Conservation (phyloP, 257 asterid species). For the Ocimum tenuiflorum region DNA sequence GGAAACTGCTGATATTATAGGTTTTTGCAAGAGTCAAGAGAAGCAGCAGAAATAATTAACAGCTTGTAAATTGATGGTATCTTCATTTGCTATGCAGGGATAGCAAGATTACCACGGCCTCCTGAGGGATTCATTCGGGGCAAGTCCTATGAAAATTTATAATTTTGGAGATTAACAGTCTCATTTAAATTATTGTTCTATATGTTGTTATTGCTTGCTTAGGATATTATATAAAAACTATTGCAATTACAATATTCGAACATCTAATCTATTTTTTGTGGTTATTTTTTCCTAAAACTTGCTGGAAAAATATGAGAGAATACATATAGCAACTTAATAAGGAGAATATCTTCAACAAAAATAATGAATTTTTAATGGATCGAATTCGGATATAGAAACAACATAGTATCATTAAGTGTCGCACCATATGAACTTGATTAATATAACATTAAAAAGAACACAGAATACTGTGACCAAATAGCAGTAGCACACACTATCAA, state of each 20-base stretch:
- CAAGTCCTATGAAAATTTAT: constrained; percentile 18
- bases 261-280: neutral
- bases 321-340: no score
- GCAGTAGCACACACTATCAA: no score
- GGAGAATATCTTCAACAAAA: no score
- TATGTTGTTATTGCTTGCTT: neutral
- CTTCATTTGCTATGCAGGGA: constrained; percentile 42
- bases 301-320: no score
- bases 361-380: no score
- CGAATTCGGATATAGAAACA: no score
- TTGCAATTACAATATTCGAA: neutral
- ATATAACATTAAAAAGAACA: no score
- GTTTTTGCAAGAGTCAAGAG: constrained; percentile 92
- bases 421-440: no score
- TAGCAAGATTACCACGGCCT: constrained; percentile 87
- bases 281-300: no score
- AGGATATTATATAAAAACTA: neutral
- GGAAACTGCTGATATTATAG: constrained; percentile 29
- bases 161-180: neutral
- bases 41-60: constrained; percentile 57
- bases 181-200: neutral
- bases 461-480: no score
- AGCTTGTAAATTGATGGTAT: constrained; percentile 15
- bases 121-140: constrained; percentile 78
- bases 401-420: no score